Evolutionary conservation across 1,284 basidiomycete species (phyloP), one percentile per base, ranked within the genome.

Genomic region (Malassezia pachydermatis): DNA sequence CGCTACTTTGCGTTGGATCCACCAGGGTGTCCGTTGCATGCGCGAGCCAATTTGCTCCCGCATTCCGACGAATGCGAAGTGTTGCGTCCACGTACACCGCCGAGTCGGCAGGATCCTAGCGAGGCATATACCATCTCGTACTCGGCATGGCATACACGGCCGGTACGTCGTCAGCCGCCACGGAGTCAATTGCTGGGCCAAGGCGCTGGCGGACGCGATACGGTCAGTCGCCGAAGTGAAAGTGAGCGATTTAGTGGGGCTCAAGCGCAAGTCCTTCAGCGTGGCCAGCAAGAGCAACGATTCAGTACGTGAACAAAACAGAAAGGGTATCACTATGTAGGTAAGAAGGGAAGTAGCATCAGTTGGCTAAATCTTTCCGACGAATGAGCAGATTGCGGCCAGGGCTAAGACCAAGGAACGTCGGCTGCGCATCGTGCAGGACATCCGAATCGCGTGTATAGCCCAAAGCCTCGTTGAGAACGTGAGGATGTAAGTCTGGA

Each of bases 241-340:
- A 66, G 62, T 39, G 67, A 70, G 45, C 62, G 57, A 2, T 51
- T 67, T 30, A 65, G 62, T 36, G 67, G 67, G 5, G 62, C 67
- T 5, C 67, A 70, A 36, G 62, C 57, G 4, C 53, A 51, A 17
- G 62, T 63, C 2, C 50, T 60, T 40, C 48, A 57, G 30, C 36
- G 30, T 22, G 30, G 19, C 20, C 36, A 38, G n/a, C n/a, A n/a
- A n/a, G n/a, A n/a, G n/a, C n/a, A n/a, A n/a, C n/a, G n/a, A n/a
- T n/a, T n/a, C n/a, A n/a, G n/a, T n/a, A n/a, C n/a, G n/a, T n/a
- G n/a, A n/a, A n/a, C n/a, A n/a, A n/a, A n/a, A n/a, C n/a, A n/a
- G n/a, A n/a, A n/a, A n/a, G n/a, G 40, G 40, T 22, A 32, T 40
- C 27, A n/a, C n/a, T n/a, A n/a, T n/a, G n/a, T n/a, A n/a, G n/a